These are phyloP conservation scores for Atkinsonella texensis DNA, from an alignment of 2,329 filamentous ascomycete species.

Conservation along the genomic window DNA sequence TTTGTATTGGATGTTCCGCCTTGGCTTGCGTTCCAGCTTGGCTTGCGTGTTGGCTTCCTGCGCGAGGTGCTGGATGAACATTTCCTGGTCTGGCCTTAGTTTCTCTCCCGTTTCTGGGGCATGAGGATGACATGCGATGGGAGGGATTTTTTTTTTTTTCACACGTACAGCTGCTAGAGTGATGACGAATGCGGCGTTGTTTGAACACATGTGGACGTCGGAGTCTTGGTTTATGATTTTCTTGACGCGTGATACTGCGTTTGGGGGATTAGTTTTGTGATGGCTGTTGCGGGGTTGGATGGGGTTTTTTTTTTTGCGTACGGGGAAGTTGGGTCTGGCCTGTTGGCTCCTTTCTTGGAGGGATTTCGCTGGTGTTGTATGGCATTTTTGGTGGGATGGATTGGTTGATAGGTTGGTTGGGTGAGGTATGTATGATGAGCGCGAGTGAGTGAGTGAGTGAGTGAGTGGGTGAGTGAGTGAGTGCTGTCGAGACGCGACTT, in stretches of 20 bases:
- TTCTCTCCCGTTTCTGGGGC: no score
- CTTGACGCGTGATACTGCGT: conserved; percentile 82
- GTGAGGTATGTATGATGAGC: neutral
- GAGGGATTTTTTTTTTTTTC: no score
- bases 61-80: conserved; percentile 89
- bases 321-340: conserved; percentile 76
- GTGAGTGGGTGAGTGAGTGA: no score
- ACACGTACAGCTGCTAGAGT: conserved; percentile 64
- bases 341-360: conserved; percentile 68
- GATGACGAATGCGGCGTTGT: conserved; percentile 88
- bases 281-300: conserved; percentile 4
- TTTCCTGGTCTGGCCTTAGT: conserved; percentile 50
- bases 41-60: conserved; percentile 77
- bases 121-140: neutral
- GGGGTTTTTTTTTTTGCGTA: conserved; percentile 33
- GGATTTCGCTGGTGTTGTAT: conserved; percentile 77
- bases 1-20: conserved; percentile 90
- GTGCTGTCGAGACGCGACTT: no score
- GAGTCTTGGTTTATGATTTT: conserved; percentile 87
- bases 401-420: neutral
- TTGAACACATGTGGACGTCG: conserved; percentile 76
- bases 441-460: neutral
- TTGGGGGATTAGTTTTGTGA: neutral
- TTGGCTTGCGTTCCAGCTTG: conserved; percentile 81
- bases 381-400: conserved; percentile 47